Percentiles rank a stretch among this genome's conserved stretches.
phyloP scores from a whole-genome alignment of 2,329 filamentous ascomycete genomes.

The Talaromyces sp. region DNA sequence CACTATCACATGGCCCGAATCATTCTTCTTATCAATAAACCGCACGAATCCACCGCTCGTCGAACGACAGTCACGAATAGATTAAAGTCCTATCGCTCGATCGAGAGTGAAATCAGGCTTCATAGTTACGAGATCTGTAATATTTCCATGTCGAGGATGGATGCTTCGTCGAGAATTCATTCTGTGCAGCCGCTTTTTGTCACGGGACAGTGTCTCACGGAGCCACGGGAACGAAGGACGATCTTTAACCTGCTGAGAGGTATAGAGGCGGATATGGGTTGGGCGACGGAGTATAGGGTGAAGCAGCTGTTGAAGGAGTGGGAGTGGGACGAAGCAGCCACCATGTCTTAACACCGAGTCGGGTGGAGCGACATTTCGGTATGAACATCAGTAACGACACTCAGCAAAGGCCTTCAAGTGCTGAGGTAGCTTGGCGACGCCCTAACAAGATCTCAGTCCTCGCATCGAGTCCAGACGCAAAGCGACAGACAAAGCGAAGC shows the following conservation, averaged over 20 bases:
- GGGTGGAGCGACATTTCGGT: not conserved
- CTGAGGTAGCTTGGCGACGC: not conserved
- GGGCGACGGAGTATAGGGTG: constrained; percentile 61
- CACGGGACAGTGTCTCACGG: constrained; percentile 59
- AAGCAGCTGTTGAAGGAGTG: constrained; percentile 49
- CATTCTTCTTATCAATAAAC: constrained; percentile 43
- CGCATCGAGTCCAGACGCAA: not conserved
- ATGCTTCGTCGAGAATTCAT: constrained; percentile 59
- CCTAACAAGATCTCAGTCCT: not conserved
- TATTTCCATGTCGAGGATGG: constrained; percentile 57
- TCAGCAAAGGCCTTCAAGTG: not conserved
- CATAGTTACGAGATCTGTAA: constrained; percentile 62
- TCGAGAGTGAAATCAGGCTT: constrained; percentile 53
- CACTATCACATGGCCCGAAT: constrained; percentile 46
- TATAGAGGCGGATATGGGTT: constrained; percentile 63
- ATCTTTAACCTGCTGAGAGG: constrained; percentile 56
- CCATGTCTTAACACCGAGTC: not conserved
- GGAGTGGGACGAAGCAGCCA: constrained; percentile 26
- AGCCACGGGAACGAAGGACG: constrained; percentile 52
- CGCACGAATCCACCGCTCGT: constrained; percentile 44
- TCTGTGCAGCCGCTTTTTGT: constrained; percentile 62
- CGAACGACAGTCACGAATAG: constrained; percentile 53
- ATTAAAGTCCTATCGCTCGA: constrained; percentile 57
- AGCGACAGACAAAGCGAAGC: not conserved
- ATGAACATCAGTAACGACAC: not conserved